Percentiles rank a stretch among this genome's conserved stretches.
These are phyloP conservation scores for Mycena pura DNA, from an alignment of 768 basidiomycete species.

Conservation along the genomic window DNA sequence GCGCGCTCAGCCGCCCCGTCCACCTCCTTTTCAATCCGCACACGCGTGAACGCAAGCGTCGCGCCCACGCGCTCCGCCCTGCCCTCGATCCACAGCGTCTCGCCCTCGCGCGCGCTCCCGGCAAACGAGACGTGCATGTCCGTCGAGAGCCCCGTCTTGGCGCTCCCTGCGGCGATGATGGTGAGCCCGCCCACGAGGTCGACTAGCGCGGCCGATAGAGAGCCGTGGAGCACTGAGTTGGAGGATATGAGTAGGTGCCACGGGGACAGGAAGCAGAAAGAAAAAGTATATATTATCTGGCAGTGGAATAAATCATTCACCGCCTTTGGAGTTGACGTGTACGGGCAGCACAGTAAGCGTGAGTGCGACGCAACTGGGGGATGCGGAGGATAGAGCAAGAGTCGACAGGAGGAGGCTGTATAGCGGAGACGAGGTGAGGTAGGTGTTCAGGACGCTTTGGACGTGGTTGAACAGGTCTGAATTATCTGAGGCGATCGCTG, in stretches of 20 bases:
- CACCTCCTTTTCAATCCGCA: conserved; percentile 18
- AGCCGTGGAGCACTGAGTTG: conserved; percentile 21
- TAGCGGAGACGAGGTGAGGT: conserved; percentile 24
- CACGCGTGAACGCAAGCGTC: conserved; percentile 23
- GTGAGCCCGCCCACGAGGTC: conserved; percentile 24
- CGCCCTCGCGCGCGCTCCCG: conserved; percentile 18
- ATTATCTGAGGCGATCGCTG: too few species aligned
- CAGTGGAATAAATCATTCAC: not conserved
- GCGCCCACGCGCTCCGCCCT: conserved; percentile 21
- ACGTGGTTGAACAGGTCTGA: not conserved
- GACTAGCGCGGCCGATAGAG: conserved; percentile 22
- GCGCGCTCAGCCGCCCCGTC: not conserved
- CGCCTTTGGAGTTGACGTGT: conserved; percentile 24
- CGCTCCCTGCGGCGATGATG: conserved; percentile 13
- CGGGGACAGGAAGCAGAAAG: not conserved
- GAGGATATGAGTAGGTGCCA: too few species aligned
- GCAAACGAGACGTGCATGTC: conserved; percentile 24
- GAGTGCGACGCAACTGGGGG: conserved; percentile 5
- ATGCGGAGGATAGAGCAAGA: conserved; percentile 2
- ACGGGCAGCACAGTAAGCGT: conserved; percentile 23
- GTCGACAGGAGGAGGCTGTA: conserved; percentile 20
- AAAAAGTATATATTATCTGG: not conserved
- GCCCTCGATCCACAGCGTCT: conserved; percentile 18
- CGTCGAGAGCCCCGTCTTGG: conserved; percentile 24
- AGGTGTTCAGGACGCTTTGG: conserved; percentile 14